Evolutionary conservation across 805 yeast genomes (phyloP).

Genomic region (Zygosaccharomyces siamensis): DNA sequence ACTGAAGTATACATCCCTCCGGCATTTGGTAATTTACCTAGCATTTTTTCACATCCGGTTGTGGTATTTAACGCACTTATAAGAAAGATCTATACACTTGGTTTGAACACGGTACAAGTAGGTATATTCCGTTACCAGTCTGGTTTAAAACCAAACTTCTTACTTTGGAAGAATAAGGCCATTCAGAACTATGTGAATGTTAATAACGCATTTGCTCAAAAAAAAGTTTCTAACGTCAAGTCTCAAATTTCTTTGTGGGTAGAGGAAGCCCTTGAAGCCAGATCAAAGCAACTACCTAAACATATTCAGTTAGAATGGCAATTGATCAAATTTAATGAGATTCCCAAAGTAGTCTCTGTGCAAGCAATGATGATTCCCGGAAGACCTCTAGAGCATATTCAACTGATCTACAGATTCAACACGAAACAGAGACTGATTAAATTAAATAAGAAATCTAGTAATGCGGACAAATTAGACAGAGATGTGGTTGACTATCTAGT

Average conservation of each 20-base stretch:
- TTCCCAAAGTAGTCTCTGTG: slow-evolving; percentile 70
- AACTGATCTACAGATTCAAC: slow-evolving; percentile 57
- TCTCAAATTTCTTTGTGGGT: slow-evolving; percentile 57
- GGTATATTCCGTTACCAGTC: slow-evolving; percentile 68
- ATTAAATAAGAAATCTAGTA: slow-evolving; percentile 42
- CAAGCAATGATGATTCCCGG: slow-evolving; percentile 62
- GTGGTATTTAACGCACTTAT: slow-evolving; percentile 43
- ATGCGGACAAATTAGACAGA: slow-evolving; percentile 45
- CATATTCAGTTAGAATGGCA: slow-evolving; percentile 69
- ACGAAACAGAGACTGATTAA: slow-evolving; percentile 56
- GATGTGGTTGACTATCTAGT: slow-evolving; percentile 58
- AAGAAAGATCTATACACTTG: slow-evolving; percentile 58
- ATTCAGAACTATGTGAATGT: slow-evolving; percentile 70
- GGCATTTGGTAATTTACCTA: slow-evolving; percentile 43
- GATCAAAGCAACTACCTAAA: slow-evolving; percentile 53
- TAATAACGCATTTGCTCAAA: slow-evolving; percentile 74
- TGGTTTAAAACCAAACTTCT: slow-evolving; percentile 58
- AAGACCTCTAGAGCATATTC: slow-evolving; percentile 49
- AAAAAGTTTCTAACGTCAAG: slow-evolving; percentile 44
- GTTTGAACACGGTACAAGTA: slow-evolving; percentile 63
- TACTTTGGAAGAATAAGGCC: slow-evolving; percentile 81
- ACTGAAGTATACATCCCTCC: slow-evolving; percentile 50
- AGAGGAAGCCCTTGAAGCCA: slow-evolving; percentile 48
- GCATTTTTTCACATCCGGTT: slow-evolving; percentile 39
- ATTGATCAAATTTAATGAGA: slow-evolving; percentile 57